Evolutionary conservation across 768 basidiomycete species (phyloP).

Genomic region (Psilocybe cubensis): DNA sequence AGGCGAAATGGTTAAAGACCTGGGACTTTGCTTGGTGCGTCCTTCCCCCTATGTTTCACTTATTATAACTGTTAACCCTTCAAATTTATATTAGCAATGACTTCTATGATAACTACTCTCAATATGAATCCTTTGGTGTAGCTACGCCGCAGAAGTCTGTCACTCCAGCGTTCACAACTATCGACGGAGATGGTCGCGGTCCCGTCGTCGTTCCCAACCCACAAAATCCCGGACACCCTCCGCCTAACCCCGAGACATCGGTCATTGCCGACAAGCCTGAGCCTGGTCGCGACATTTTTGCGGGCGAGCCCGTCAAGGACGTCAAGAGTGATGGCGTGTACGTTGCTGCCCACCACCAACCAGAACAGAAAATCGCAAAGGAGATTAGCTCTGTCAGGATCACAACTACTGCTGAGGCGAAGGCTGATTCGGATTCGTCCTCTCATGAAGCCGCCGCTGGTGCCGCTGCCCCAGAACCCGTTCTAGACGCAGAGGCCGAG

Average conservation of each 20-base stretch:
- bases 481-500: slow-evolving; percentile 51
- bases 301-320: slow-evolving; percentile 47
- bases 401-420: slow-evolving; percentile 6
- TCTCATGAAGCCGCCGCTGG: slow-evolving; percentile 1
- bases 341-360: slow-evolving; percentile 7
- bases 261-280: slow-evolving; percentile 59
- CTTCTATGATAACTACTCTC: slow-evolving; percentile 66
- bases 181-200: slow-evolving; percentile 60
- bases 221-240: slow-evolving; percentile 17
- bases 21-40: slow-evolving; percentile 95
- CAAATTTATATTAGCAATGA: slow-evolving; percentile 49
- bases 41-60: not conserved
- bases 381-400: slow-evolving; percentile 22
- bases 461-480: slow-evolving; percentile 37
- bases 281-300: slow-evolving; percentile 79
- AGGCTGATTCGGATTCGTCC: not conserved
- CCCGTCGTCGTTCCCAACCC: slow-evolving; percentile 46
- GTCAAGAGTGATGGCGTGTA: slow-evolving; percentile 45
- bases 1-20: slow-evolving; percentile 84
- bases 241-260: slow-evolving; percentile 33
- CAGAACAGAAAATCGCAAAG: slow-evolving; percentile 22
- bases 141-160: slow-evolving; percentile 43
- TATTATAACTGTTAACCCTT: not conserved
- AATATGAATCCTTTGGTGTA: slow-evolving; percentile 45
- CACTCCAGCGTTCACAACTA: slow-evolving; percentile 42